Evolutionary conservation across 805 yeast species (phyloP), one percentile per base, ranked within the genome.

Genomic region (Candida bentonensis): DNA sequence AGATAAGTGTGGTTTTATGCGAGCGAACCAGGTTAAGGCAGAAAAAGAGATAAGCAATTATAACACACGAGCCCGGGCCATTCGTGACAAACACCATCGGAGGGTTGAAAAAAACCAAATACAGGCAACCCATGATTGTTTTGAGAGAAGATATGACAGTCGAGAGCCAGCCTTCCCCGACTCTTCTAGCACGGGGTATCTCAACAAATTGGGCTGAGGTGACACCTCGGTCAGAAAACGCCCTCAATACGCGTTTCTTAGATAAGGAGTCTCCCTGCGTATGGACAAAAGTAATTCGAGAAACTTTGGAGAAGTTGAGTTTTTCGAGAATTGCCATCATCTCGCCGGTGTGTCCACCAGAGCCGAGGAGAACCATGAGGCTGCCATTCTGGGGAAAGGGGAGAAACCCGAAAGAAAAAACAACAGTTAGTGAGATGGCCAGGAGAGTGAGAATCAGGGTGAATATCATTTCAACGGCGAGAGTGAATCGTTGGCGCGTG

Each of bases 301-400:
- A 28, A 39, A 53, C 54, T 23, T 61, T 48, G 20, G 41, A n/a
- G 17, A 60, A 43, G 33, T 61, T 53, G 30, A 72, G 63, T 4
- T 59, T 58, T 3, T 57, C 48, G 7, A 85, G 58, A 15, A 89
- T 66, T 22, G 88, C 66, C n/a, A 88, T 59, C 94, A 89, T 85
- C 60, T 89, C 96, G 1, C 96, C 96, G 0, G 96, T 87, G 55
- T 87, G 97, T 2, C 96, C 97, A 2, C 98, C 98, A 0, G 96
- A 86, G 0, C 97, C 97, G 9, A 89, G 63, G n/a, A 86, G 68
- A 0, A 82, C 65, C 72, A 82, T 70, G 21, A n/a, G n/a, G n/a
- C n/a, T n/a, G n/a, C n/a, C n/a, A n/a, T n/a, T n/a, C n/a, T n/a
- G n/a, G n/a, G n/a, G n/a, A n/a, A n/a, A n/a, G n/a, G n/a, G n/a